These are phyloP conservation scores for Epichloe festucae DNA, from an alignment of 2,329 filamentous ascomycete species.

Conservation along the genomic window DNA sequence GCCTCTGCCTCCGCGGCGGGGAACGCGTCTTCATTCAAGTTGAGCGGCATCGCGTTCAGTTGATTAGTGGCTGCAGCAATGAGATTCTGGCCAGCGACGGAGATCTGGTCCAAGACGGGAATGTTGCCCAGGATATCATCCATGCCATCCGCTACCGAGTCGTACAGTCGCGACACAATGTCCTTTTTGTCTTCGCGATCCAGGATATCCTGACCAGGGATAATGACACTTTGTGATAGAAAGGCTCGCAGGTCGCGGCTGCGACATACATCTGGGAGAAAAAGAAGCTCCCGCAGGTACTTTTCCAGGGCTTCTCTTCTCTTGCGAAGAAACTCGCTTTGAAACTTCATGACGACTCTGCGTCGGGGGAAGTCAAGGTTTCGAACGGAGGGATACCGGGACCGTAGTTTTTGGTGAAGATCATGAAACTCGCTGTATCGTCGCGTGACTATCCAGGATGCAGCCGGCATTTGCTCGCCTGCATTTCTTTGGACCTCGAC, in stretches of 20 bases:
- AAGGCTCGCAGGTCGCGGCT: conserved; percentile 87
- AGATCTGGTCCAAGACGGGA: conserved; percentile 87
- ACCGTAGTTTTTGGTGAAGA: conserved; percentile 76
- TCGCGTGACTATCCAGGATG: conserved; percentile 82
- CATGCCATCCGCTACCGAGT: conserved; percentile 94
- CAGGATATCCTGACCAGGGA: conserved; percentile 43
- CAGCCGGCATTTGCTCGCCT: conserved; percentile 93
- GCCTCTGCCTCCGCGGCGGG: conserved; percentile 72
- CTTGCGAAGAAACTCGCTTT: conserved; percentile 90
- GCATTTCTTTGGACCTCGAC: conserved; percentile 84
- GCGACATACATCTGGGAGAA: conserved; percentile 86
- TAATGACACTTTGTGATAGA: conserved; percentile 74
- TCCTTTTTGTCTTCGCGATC: conserved; percentile 59
- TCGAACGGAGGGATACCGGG: conserved; percentile 75
- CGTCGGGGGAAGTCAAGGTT: conserved; percentile 85
- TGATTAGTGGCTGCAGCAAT: conserved; percentile 63
- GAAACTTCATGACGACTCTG: conserved; percentile 89
- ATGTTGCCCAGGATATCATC: conserved; percentile 96
- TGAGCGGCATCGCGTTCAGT: conserved; percentile 42
- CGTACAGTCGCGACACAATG: conserved; percentile 89
- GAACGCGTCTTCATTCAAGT: conserved; percentile 36
- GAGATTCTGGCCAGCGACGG: conserved; percentile 81
- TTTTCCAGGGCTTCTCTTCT: conserved; percentile 70
- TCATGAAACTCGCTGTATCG: conserved; percentile 97
- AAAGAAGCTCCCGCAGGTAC: conserved; percentile 70